Evolutionary conservation across 805 yeast species (phyloP).

Genomic region (Teunomyces lycoperdinae): DNA sequence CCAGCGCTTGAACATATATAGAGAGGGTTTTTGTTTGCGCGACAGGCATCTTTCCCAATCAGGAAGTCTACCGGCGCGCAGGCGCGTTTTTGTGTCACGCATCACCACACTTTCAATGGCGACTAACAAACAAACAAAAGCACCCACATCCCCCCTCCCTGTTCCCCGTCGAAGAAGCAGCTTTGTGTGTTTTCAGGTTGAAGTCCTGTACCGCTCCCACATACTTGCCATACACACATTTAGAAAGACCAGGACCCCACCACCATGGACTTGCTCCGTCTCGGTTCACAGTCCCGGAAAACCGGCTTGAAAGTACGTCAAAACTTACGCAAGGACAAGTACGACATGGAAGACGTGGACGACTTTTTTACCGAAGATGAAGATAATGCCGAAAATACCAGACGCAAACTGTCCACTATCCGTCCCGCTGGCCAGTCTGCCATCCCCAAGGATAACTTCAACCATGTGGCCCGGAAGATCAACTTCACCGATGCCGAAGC

Average conservation of each 20-base stretch:
- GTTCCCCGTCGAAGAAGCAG: background rate
- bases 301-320: slow-evolving; percentile 55
- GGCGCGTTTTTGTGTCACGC: slow-evolving; percentile 10
- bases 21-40: no score
- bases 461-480: slow-evolving; percentile 32
- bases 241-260: background rate
- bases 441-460: slow-evolving; percentile 17
- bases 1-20: no score
- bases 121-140: slow-evolving; percentile 1
- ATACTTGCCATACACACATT: no score
- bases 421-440: background rate
- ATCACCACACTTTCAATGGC: background rate
- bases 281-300: slow-evolving; percentile 64
- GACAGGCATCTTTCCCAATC: slow-evolving; percentile 5
- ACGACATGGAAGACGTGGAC: slow-evolving; percentile 66
- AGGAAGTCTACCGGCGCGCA: background rate
- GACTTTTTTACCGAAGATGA: slow-evolving; percentile 63
- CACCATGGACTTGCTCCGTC: slow-evolving; percentile 40
- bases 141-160: background rate
- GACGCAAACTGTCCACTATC: slow-evolving; percentile 7
- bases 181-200: background rate
- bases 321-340: slow-evolving; percentile 50
- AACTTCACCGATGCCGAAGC: slow-evolving; percentile 33
- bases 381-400: slow-evolving; percentile 14
- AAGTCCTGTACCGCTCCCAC: background rate